Evolutionary conservation across 345 rosid species (phyloP).

Genomic region (Eutrema heterophyllum): DNA sequence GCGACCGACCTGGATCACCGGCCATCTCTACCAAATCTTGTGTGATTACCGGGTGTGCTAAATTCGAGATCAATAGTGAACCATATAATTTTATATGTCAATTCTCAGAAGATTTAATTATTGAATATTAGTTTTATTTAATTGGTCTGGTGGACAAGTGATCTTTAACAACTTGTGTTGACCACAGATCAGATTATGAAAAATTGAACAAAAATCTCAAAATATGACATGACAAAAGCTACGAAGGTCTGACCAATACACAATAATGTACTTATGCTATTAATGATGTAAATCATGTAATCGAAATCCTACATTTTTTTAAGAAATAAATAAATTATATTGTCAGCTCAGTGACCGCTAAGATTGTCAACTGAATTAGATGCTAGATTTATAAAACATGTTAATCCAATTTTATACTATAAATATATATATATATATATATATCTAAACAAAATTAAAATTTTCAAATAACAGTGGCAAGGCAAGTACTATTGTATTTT

Average conservation of each 20-base stretch:
- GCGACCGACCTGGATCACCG: no score
- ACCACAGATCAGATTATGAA: not conserved
- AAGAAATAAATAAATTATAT: not conserved
- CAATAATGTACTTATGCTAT: not conserved
- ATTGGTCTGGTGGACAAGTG: not conserved
- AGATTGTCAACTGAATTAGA: not conserved
- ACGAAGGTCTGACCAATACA: not conserved
- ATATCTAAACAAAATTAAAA: not conserved
- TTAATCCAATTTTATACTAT: not conserved
- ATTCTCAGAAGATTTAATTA: not conserved
- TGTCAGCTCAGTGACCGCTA: not conserved
- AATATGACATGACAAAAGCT: not conserved
- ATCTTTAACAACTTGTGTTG: constrained; percentile 3
- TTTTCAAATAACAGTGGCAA: not conserved
- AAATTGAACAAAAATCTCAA: not conserved
- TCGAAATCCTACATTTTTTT: not conserved
- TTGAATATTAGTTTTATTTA: not conserved
- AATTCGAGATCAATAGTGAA: no score
- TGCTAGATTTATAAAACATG: not conserved
- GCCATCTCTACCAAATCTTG: no score
- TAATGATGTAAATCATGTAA: not conserved
- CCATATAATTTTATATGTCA: not conserved
- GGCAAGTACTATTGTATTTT: not conserved
- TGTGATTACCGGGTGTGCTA: no score
- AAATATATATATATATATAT: not conserved